phyloP scores from a whole-genome alignment of 1,284 basidiomycete genomes.

The Tetrapyrgos nigripes region DNA sequence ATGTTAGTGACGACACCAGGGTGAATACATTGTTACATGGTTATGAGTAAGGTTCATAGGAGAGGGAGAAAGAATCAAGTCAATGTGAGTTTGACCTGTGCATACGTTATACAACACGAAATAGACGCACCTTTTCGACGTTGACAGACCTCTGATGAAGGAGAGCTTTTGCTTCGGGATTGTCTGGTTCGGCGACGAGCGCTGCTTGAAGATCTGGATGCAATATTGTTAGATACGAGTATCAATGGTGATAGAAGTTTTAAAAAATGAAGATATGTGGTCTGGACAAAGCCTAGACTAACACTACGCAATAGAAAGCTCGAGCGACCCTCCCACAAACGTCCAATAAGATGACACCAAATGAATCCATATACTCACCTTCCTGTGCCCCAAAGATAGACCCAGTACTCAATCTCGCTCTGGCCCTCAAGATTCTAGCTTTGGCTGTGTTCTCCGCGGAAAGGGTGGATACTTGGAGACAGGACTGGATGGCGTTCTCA shows the following conservation, averaged over 20 bases:
- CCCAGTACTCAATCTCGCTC: conserved; percentile 64
- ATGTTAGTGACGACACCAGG: too few relatives aligned
- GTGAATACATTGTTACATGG: too few relatives aligned
- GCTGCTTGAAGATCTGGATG: conserved; percentile 67
- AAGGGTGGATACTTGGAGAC: conserved; percentile 61
- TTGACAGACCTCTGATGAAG: conserved; percentile 56
- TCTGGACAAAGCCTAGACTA: too few relatives aligned
- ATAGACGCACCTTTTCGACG: conserved; percentile 46
- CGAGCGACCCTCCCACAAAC: too few relatives aligned
- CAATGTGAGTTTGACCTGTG: too few relatives aligned
- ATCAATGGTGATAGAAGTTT: too few relatives aligned
- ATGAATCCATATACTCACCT: conserved; percentile 45
- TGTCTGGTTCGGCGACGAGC: conserved; percentile 67
- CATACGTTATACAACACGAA: not conserved
- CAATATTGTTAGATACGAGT: too few relatives aligned
- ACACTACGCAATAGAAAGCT: too few relatives aligned
- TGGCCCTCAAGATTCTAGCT: conserved; percentile 68
- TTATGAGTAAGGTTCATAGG: too few relatives aligned
- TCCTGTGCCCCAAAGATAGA: conserved; percentile 67
- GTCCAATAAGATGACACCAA: conserved; percentile 7
- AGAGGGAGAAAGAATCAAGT: too few relatives aligned
- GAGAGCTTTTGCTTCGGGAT: conserved; percentile 68
- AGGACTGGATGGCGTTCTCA: conserved; percentile 78
- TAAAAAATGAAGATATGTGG: too few relatives aligned
- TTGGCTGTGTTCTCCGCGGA: conserved; percentile 59